A percentile compares a stretch with the other conserved stretches of the same genome.
These are phyloP conservation scores for Phaeotremella skinneri DNA, from an alignment of 768 basidiomycete species.

Conservation along the genomic window DNA sequence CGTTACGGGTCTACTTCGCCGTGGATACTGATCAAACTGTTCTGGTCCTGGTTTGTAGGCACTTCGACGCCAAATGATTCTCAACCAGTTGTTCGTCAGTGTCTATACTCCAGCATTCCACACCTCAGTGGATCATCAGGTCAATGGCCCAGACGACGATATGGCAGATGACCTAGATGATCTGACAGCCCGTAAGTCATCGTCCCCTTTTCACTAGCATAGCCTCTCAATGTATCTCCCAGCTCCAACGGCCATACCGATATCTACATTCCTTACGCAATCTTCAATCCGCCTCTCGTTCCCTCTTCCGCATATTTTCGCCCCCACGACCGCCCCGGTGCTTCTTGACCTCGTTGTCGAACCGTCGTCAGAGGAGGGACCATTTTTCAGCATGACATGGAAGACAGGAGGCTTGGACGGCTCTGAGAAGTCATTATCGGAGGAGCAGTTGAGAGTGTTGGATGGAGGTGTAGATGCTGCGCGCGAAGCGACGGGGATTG, in stretches of 20 bases:
- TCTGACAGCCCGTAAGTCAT: neutral
- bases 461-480: too few species aligned
- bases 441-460: too few species aligned
- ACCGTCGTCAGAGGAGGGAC: too few species aligned
- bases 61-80: constrained; percentile 20
- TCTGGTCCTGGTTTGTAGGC: constrained; percentile 1
- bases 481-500: too few species aligned
- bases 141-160: neutral
- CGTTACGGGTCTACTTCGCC: too few species aligned
- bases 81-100: constrained; percentile 26
- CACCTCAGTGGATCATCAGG: neutral
- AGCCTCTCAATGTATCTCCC: neutral
- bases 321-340: too few species aligned
- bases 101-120: constrained; percentile 14
- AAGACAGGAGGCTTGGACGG: too few species aligned
- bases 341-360: too few species aligned
- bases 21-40: neutral
- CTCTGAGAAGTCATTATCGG: too few species aligned
- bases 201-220: neutral
- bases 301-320: too few species aligned
- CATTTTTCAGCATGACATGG: too few species aligned
- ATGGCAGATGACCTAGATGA: constrained; percentile 1
- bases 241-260: neutral
- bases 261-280: neutral
- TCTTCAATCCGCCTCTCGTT: too few species aligned